Conservation (phyloP, 495 filamentous ascomycete species). For the Aspergillus taichungensis region DNA sequence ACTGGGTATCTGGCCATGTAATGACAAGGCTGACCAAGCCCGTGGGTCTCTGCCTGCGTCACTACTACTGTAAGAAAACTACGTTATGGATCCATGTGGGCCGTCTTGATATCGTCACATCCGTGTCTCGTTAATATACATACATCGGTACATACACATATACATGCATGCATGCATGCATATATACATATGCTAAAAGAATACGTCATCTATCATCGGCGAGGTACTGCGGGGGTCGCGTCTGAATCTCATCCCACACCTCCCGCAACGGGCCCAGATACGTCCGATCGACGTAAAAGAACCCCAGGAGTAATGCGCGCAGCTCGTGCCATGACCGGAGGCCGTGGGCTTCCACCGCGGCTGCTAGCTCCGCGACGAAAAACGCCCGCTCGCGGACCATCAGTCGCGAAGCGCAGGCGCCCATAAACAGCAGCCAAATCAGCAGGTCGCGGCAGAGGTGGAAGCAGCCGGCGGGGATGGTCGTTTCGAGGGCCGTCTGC, state of each 20-base stretch:
- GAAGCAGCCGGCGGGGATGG: conserved; percentile 28
- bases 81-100: not conserved
- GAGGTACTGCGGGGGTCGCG: not conserved
- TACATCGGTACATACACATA: not conserved
- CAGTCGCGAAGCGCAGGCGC: conserved; percentile 26
- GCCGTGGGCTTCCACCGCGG: conserved; percentile 22
- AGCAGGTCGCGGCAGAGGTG: conserved; percentile 29
- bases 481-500: conserved; percentile 28
- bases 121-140: not conserved
- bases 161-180: not conserved
- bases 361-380: conserved; percentile 30
- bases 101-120: not conserved
- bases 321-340: conserved; percentile 32
- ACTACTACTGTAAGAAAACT: too few species aligned
- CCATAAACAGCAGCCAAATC: conserved; percentile 36
- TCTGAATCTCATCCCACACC: conserved; percentile 32
- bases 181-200: not conserved
- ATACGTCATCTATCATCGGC: too few species aligned
- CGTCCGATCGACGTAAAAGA: conserved; percentile 35
- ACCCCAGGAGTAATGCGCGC: conserved; percentile 25
- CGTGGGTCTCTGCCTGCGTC: too few species aligned
- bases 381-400: conserved; percentile 20
- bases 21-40: too few species aligned
- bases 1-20: too few species aligned
- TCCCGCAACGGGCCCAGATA: conserved; percentile 25